phyloP scores from a whole-genome alignment of 495 filamentous ascomycete species.

The Tuber borchii region DNA sequence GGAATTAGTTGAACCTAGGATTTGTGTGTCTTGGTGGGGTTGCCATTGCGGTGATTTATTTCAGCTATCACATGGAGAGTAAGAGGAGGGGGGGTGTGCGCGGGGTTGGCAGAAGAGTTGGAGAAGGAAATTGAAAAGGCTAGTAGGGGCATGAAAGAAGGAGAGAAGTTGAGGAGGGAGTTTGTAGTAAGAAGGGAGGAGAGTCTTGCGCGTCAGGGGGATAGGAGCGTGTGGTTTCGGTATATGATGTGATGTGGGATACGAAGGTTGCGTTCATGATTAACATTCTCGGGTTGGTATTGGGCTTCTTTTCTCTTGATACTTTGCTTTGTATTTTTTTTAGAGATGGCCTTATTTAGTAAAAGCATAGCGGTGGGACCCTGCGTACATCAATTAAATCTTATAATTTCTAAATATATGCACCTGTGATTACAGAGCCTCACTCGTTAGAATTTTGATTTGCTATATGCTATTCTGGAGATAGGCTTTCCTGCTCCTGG shows the following conservation, averaged over 20 bases:
- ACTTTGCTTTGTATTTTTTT: background rate
- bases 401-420: background rate
- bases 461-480: background rate
- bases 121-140: conserved; percentile 21
- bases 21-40: conserved; percentile 60
- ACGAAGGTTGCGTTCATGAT: background rate
- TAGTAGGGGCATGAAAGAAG: conserved; percentile 6
- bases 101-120: conserved; percentile 11
- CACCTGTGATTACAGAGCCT: background rate
- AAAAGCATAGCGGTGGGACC: background rate
- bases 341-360: too few species aligned
- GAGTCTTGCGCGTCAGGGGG: conserved; percentile 30
- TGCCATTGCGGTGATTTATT: conserved; percentile 54
- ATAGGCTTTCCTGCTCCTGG: background rate
- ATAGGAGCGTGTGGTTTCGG: conserved; percentile 37
- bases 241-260: conserved; percentile 24
- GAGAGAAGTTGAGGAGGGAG: conserved; percentile 15
- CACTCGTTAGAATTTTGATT: background rate
- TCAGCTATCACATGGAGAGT: conserved; percentile 50
- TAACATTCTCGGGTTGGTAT: background rate
- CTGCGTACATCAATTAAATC: background rate
- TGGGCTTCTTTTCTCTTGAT: background rate
- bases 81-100: conserved; percentile 47
- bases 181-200: conserved; percentile 38
- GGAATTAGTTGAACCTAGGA: conserved; percentile 61